Base-by-base conservation (phyloP, 768 basidiomycete species). In the Podaxis sp. region DNA sequence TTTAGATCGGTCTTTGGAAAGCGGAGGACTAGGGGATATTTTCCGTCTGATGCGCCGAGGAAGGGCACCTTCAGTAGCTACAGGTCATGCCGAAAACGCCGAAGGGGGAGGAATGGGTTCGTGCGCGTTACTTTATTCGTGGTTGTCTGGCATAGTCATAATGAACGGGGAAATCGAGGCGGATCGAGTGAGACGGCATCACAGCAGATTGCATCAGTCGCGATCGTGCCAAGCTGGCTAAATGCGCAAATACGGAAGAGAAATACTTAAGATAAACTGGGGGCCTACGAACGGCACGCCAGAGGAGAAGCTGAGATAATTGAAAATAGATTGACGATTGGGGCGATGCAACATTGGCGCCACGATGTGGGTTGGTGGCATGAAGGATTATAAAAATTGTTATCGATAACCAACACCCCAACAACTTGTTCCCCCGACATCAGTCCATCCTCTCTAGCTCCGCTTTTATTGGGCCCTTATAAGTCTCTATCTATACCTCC, bases 391-490 rank as follows among this genome's bases (percentile, higher is more conserved):
- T 15, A 50, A 25, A 49, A 25, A 38, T 24, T 65, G 67, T 69
- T 70, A 73, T 73, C 72, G 72, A 73, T 73, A 69, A 64, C 33
- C 7, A 33, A 9, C 8, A 33, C 63, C 63, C 63, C 61, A 57
- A 64, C 64, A 50, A 57, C 25, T 57, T 57, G 56, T 60, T 66
- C 61, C 66, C 63, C 67, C 70, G 64, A 67, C 55, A 68, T 63
- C 68, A 61, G 24, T 66, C 68, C 67, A 63, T 60, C 66, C 61
- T 66, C 64, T 65, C 67, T 66, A 70, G 54, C 60, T 65, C 64
- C 63, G 59, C 63, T 57, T 33, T 54, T 58, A 59, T 63, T 53
- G 59, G 43, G 60, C 60, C 56, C 24, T 50, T 50, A 64, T 66
- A 56, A 64, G 25, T 17, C 50, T 50, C 57, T 43, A 47, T 22